These are phyloP conservation scores for Claviceps quebecensis DNA, from an alignment of 2,329 filamentous ascomycete species.

Conservation along the genomic window DNA sequence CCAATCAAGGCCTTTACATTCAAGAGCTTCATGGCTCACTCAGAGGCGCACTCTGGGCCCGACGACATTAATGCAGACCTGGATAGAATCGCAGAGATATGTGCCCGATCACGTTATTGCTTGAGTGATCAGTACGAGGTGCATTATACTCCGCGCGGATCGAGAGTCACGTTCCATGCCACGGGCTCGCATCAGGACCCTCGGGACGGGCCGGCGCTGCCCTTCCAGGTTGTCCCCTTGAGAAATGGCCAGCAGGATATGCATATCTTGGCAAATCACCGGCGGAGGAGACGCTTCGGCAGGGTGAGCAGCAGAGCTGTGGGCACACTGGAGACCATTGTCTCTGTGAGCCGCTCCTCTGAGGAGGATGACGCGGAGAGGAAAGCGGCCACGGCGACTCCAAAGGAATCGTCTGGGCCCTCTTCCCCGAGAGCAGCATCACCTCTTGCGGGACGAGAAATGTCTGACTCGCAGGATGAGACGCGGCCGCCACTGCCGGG, in stretches of 20 bases:
- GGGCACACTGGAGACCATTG: slow-evolving; percentile 51
- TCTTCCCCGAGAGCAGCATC: slow-evolving; percentile 18
- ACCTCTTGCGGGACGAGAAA: slow-evolving; percentile 15
- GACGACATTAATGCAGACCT: slow-evolving; percentile 42
- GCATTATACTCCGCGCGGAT: slow-evolving; percentile 48
- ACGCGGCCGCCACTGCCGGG: slow-evolving; percentile 7
- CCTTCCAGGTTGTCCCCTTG: slow-evolving; percentile 38
- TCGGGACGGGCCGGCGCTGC: slow-evolving; percentile 31
- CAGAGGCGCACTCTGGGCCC: slow-evolving; percentile 28
- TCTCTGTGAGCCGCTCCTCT: slow-evolving; percentile 50
- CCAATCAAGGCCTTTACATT: slow-evolving; percentile 51
- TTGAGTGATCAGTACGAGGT: slow-evolving; percentile 54
- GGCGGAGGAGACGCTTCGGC: slow-evolving; percentile 22
- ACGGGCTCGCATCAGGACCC: slow-evolving; percentile 16
- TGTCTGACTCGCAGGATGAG: slow-evolving; percentile 11
- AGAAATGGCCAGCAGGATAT: slow-evolving; percentile 36
- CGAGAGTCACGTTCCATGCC: slow-evolving; percentile 33
- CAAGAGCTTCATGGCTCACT: slow-evolving; percentile 47
- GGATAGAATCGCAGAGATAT: slow-evolving; percentile 53
- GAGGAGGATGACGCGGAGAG: slow-evolving; percentile 48
- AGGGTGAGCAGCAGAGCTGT: slow-evolving; percentile 41
- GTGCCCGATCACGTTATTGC: slow-evolving; percentile 49
- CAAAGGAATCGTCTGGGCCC: slow-evolving; percentile 13
- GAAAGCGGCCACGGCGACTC: slow-evolving; percentile 35
- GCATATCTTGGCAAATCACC: slow-evolving; percentile 20